Conservation (phyloP, 2,329 filamentous ascomycete genomes). For the Ascochyta clinopodiicola region DNA sequence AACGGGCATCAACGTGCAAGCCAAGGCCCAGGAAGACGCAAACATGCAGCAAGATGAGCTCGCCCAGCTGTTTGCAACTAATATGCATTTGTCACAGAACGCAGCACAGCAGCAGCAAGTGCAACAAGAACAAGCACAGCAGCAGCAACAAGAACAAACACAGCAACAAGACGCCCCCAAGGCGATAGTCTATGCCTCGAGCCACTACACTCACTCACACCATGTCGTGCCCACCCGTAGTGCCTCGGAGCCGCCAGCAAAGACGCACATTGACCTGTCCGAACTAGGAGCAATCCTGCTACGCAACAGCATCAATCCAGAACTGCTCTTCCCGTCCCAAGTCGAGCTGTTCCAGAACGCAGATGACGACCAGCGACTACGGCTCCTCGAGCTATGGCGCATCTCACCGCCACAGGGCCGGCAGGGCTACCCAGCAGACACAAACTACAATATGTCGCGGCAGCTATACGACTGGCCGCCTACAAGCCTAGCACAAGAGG, state of each 20-base stretch:
- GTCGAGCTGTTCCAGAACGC: constrained; percentile 79
- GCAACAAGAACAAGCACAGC: constrained; percentile 59
- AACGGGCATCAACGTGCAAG: constrained; percentile 52
- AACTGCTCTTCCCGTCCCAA: constrained; percentile 74
- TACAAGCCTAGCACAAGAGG: constrained; percentile 62
- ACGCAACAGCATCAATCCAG: constrained; percentile 73
- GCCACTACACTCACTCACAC: constrained; percentile 83
- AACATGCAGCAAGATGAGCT: constrained; percentile 79
- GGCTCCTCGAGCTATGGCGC: constrained; percentile 84
- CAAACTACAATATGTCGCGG: constrained; percentile 55
- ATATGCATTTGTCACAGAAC: constrained; percentile 66
- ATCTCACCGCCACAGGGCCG: constrained; percentile 70
- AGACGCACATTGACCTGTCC: constrained; percentile 40
- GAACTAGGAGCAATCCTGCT: constrained; percentile 65
- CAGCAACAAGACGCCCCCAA: constrained; percentile 38
- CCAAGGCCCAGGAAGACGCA: constrained; percentile 38
- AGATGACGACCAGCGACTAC: constrained; percentile 72
- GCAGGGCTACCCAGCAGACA: constrained; percentile 38
- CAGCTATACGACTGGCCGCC: constrained; percentile 60
- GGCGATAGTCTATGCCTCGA: constrained; percentile 74
- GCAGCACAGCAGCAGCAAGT: constrained; percentile 32
- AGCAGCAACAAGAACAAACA: constrained; percentile 24
- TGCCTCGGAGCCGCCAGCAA: constrained; percentile 37
- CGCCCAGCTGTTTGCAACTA: constrained; percentile 76
- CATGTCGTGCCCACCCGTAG: constrained; percentile 60